These are phyloP conservation scores for Wallacemonas sp. DNA, from an alignment of 208 protist species.

Conservation along the genomic window DNA sequence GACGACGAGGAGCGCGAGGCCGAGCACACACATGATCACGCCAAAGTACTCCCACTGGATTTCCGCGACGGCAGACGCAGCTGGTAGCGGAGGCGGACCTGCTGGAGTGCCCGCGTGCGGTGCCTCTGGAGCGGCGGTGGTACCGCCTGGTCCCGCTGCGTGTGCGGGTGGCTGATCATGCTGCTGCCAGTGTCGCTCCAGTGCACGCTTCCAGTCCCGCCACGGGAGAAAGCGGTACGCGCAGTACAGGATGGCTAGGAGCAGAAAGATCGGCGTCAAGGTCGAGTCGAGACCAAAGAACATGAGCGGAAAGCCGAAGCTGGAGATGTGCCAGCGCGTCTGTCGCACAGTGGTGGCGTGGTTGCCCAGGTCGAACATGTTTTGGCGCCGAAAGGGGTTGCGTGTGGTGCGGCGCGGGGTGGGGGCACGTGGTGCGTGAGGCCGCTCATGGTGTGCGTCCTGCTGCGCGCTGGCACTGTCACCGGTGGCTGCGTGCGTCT, in stretches of 20 bases:
- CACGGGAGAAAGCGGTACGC: slow-evolving; percentile 57
- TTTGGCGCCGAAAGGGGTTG: no score
- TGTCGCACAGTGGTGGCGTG: not conserved
- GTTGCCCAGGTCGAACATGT: not conserved
- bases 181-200: not conserved
- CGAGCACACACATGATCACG: slow-evolving; percentile 3
- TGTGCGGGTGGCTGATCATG: not conserved
- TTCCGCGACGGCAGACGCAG: not conserved
- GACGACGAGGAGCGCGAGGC: slow-evolving; percentile 4
- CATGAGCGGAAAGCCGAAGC: slow-evolving; percentile 33
- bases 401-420: no score
- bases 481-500: no score
- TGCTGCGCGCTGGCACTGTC: no score
- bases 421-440: slow-evolving; percentile 46
- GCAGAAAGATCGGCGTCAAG: slow-evolving; percentile 30
- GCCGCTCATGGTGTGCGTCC: slow-evolving; percentile 30
- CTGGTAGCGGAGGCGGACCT: not conserved
- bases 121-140: not conserved
- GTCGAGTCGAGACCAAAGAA: slow-evolving; percentile 33
- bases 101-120: not conserved
- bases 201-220: slow-evolving; percentile 25
- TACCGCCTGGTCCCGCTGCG: slow-evolving; percentile 3
- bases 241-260: slow-evolving; percentile 36
- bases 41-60: slow-evolving; percentile 15
- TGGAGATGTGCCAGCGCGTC: slow-evolving; percentile 10